These are phyloP conservation scores for Clarireedia sp. DNA, from an alignment of 2,329 filamentous ascomycete species.

Conservation along the genomic window DNA sequence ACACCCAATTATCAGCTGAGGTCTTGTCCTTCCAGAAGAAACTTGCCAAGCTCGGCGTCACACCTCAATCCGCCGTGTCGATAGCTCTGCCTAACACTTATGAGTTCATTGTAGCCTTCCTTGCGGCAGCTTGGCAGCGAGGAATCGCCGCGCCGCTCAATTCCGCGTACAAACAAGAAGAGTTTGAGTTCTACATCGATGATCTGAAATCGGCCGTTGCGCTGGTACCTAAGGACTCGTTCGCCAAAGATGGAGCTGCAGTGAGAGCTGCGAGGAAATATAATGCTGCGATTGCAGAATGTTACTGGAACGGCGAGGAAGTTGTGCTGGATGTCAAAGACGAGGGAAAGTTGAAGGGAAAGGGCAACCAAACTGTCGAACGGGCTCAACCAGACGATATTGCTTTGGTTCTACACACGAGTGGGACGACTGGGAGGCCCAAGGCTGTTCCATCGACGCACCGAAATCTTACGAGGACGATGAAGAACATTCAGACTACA, in stretches of 20 bases:
- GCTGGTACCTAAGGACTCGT: constrained; percentile 66
- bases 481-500: constrained; percentile 74
- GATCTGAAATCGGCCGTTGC: constrained; percentile 74
- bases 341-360: constrained; percentile 53
- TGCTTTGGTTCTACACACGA: constrained; percentile 75
- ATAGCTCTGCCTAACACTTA: constrained; percentile 80
- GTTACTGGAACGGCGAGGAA: constrained; percentile 67
- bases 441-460: constrained; percentile 81
- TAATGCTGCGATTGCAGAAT: constrained; percentile 77
- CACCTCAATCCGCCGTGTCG: constrained; percentile 63
- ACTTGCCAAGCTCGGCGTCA: constrained; percentile 67
- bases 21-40: constrained; percentile 66
- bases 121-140: constrained; percentile 79
- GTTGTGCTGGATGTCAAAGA: constrained; percentile 75
- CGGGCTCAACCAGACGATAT: constrained; percentile 66
- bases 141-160: constrained; percentile 81
- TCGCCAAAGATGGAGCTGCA: constrained; percentile 57
- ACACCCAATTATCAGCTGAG: constrained; percentile 57
- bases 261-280: constrained; percentile 73
- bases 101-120: constrained; percentile 80
- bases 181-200: constrained; percentile 89
- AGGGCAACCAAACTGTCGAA: constrained; percentile 39
- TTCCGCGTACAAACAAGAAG: constrained; percentile 78
- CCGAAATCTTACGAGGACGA: constrained; percentile 71
- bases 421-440: constrained; percentile 75